Conservation (phyloP, 2,329 filamentous ascomycete species). For the Cordyceps cicadae region DNA sequence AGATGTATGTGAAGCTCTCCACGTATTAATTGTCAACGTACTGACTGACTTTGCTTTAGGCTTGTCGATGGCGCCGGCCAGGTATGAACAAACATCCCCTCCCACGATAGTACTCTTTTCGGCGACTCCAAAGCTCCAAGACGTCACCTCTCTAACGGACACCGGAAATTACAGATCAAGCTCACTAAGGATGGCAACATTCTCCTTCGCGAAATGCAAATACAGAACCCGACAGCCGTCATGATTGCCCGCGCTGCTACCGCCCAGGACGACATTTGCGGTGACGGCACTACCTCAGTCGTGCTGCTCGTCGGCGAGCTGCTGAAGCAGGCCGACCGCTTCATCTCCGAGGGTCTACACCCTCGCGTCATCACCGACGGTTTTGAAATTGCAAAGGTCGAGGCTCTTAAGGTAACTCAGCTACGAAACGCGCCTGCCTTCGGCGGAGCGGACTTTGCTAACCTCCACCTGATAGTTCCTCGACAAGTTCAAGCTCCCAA, state of each 20-base stretch:
- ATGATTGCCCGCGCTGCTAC: slow-evolving; percentile 79
- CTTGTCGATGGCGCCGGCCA: slow-evolving; percentile 62
- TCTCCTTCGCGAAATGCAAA: slow-evolving; percentile 72
- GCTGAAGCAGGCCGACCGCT: slow-evolving; percentile 92
- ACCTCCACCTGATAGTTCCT: slow-evolving; percentile 58
- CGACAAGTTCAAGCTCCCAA: slow-evolving; percentile 82
- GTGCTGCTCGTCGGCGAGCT: slow-evolving; percentile 93
- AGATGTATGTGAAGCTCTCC: slow-evolving; percentile 58
- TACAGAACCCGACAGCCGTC: slow-evolving; percentile 95
- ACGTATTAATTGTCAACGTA: slow-evolving; percentile 7
- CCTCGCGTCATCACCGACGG: slow-evolving; percentile 95
- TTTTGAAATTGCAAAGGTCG: slow-evolving; percentile 91
- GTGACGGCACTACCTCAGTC: slow-evolving; percentile 94
- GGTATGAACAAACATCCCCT: slow-evolving; percentile 33
- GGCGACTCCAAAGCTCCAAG: slow-evolving; percentile 18
- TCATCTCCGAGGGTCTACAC: slow-evolving; percentile 94
- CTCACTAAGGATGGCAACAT: slow-evolving; percentile 98
- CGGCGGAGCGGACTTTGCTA: not conserved
- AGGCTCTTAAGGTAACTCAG: slow-evolving; percentile 66
- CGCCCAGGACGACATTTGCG: slow-evolving; percentile 96
- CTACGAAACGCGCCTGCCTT: slow-evolving; percentile 1
- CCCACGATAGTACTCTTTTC: slow-evolving; percentile 19
- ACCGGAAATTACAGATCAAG: slow-evolving; percentile 62
- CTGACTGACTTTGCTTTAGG: slow-evolving; percentile 33
- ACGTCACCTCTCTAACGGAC: slow-evolving; percentile 12